Conservation (phyloP, 768 basidiomycete species). For the Lactarius pseudohatsudake region DNA sequence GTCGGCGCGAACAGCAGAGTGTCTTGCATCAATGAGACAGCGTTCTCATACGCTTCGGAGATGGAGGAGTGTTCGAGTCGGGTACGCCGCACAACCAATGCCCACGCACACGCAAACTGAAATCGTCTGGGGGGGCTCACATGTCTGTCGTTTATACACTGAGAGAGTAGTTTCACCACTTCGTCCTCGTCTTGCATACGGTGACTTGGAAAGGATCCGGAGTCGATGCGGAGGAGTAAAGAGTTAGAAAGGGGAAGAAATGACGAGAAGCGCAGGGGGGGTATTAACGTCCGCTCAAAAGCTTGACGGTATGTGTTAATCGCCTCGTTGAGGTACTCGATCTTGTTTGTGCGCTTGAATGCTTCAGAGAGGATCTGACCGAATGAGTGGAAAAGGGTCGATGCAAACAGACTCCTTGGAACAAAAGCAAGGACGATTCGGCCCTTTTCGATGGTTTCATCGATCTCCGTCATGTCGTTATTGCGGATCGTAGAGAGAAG, state of each 20-base stretch:
- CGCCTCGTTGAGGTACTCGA: background rate
- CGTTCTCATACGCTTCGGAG: background rate
- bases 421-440: too few relatives aligned
- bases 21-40: background rate
- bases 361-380: too few relatives aligned
- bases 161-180: background rate
- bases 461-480: background rate
- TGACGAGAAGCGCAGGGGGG: too few relatives aligned
- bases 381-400: too few relatives aligned
- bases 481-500: too few relatives aligned
- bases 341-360: background rate
- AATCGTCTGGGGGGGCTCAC: background rate
- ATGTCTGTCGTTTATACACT: too few relatives aligned
- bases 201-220: too few relatives aligned
- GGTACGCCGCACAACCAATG: background rate
- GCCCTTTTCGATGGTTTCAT: too few relatives aligned
- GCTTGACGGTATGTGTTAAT: background rate
- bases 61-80: background rate
- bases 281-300: background rate
- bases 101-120: background rate
- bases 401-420: too few relatives aligned
- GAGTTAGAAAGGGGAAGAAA: too few relatives aligned
- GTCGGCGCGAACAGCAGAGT: background rate
- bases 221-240: too few relatives aligned
- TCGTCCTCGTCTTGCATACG: background rate